Conservation (phyloP, 257 asterid genomes). For the Euphrasia confusa region DNA sequence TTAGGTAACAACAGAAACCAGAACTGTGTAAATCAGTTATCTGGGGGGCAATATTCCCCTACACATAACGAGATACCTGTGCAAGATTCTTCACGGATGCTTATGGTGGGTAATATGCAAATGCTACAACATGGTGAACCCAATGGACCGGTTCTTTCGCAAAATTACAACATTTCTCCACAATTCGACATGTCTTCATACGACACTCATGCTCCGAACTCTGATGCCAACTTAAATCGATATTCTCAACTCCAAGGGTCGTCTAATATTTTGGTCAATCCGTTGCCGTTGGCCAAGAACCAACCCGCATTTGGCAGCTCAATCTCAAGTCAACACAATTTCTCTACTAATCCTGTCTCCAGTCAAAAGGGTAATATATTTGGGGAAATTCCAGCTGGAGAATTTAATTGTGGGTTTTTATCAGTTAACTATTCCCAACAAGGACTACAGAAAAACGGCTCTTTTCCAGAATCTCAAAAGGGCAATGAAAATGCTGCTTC, state of each 20-base stretch:
- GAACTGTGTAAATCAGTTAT: slow-evolving; percentile 36
- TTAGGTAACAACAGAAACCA: slow-evolving; percentile 38
- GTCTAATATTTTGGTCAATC: slow-evolving; percentile 33
- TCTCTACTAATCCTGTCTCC: slow-evolving; percentile 33
- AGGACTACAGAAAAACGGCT: neutral
- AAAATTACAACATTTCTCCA: slow-evolving; percentile 38
- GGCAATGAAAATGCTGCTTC: slow-evolving; percentile 29
- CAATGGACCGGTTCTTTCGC: slow-evolving; percentile 46
- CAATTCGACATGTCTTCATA: slow-evolving; percentile 41
- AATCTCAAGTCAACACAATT: slow-evolving; percentile 30
- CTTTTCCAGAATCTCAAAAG: neutral
- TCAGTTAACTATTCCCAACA: slow-evolving; percentile 18
- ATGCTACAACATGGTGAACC: slow-evolving; percentile 41
- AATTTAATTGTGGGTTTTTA: slow-evolving; percentile 25
- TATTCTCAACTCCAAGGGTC: slow-evolving; percentile 44
- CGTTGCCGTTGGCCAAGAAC: slow-evolving; percentile 26
- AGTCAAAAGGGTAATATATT: slow-evolving; percentile 39
- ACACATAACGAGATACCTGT: slow-evolving; percentile 26
- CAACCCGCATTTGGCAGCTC: slow-evolving; percentile 35
- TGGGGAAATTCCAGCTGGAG: slow-evolving; percentile 38
- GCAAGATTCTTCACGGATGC: slow-evolving; percentile 41
- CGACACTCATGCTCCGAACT: slow-evolving; percentile 16
- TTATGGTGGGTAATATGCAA: slow-evolving; percentile 37
- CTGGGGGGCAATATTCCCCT: slow-evolving; percentile 31
- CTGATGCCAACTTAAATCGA: slow-evolving; percentile 27